Evolutionary conservation across 176 grass and related monocot species (phyloP), one percentile per base, ranked within the genome.

Genomic region (Oryza glaberrima): DNA sequence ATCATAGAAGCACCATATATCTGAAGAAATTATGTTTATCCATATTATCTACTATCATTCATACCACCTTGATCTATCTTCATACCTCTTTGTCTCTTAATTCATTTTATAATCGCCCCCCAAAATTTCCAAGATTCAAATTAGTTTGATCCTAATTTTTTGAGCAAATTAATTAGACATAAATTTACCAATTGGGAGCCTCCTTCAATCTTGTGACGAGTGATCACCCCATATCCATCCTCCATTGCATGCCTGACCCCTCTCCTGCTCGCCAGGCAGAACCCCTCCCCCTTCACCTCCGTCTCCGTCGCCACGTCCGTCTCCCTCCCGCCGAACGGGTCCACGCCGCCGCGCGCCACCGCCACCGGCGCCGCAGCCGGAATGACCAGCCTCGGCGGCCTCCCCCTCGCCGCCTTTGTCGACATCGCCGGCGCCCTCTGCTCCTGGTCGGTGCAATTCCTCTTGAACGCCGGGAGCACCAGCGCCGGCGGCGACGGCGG

Each of bases 211-310:
- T 40, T 54, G 20, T 92, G 7, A 3, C 43, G 17, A 17, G 77
- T 58, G 70, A 90, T 81, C 0, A 83, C 78, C 2, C 76, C 88
- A 23, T 91, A 94, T 1, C 86, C 92, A 77, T 97, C 92, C 36
- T 97, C 95, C 95, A 97, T 97, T 32, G 79, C 88, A 65, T 83
- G 86, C 30, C 95, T 80, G 26, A 77, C 73, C 23, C 92, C 95
- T 84, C 81, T 86, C 71, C 76, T 91, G 65, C 90, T 83, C 19
- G 83, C 89, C 60, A 94, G 23, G 19, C 86, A 91, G 75, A 91
- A 97, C 19, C 83, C 88, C 40, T 86, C 47, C 16, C 90, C 92
- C 68, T 82, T 67, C 20, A 81, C 84, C 71, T 88, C 88, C 44
- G 84, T 22, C 65, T 75, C 88, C 14, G 80, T 85, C 20, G 30